These are phyloP conservation scores for Jaltomata sinuosa DNA, from an alignment of 257 asterid genomes.

Conservation along the genomic window DNA sequence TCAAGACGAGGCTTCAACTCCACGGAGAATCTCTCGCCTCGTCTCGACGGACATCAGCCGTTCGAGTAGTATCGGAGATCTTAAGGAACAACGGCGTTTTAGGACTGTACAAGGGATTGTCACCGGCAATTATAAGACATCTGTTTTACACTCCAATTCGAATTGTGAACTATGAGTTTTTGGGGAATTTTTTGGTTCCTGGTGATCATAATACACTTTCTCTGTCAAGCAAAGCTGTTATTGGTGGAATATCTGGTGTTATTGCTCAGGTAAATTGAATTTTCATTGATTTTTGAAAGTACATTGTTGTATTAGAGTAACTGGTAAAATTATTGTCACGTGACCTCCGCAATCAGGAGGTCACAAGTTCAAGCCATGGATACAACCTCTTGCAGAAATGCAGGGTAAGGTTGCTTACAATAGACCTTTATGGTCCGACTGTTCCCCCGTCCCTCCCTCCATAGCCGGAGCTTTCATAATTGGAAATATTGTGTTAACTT, in stretches of 20 bases:
- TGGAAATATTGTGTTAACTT: not conserved
- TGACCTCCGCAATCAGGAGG: too few relatives aligned
- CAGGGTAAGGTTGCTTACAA: too few relatives aligned
- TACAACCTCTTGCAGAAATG: too few relatives aligned
- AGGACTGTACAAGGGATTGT: constrained; percentile 62
- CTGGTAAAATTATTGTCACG: too few relatives aligned
- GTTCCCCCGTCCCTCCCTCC: too few relatives aligned
- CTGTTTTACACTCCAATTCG: constrained; percentile 73
- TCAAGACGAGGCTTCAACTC: constrained; percentile 79
- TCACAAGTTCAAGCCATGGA: too few relatives aligned
- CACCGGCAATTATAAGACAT: constrained; percentile 66
- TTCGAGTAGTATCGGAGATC: constrained; percentile 34
- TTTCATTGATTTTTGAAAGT: not conserved
- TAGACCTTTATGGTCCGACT: too few relatives aligned
- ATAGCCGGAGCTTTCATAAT: not conserved
- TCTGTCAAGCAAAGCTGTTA: constrained; percentile 40
- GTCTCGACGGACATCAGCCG: constrained; percentile 28
- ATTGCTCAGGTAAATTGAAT: constrained; percentile 62
- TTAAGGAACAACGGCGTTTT: constrained; percentile 45
- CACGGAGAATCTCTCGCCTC: constrained; percentile 47
- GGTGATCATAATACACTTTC: constrained; percentile 29
- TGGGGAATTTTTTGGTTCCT: constrained; percentile 30
- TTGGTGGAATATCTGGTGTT: constrained; percentile 79
- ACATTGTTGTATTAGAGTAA: not conserved
- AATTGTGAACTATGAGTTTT: constrained; percentile 67